Base-by-base conservation (phyloP, 768 basidiomycete species). In the Tricholoma saponaceum region DNA sequence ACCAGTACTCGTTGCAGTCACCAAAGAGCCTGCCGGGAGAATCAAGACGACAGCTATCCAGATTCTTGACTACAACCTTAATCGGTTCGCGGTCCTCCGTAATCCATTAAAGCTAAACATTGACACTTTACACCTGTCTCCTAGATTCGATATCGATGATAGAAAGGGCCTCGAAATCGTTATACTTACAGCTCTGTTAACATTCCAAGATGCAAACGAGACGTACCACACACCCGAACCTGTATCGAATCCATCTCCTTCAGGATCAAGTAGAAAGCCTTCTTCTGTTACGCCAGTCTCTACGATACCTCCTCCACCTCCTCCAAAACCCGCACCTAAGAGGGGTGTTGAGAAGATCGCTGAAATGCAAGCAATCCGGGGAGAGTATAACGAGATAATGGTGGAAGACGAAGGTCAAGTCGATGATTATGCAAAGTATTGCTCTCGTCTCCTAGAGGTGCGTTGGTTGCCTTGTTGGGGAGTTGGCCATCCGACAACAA, bases 121-220 rank as follows among this genome's bases (percentile, higher is more conserved):
- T 43, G 39, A n/a, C 18, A 14, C 2, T 4, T 14, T 4, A 37
- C 16, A 35, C 16, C 6, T 16, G 4, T 26, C 5, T 23, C 20
- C n/a, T 54, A 92, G 90, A 39, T 94, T 94, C 63, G 92, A 93
- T 61, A 86, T 94, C 51, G 77, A 88, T 14, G 92, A 94, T 64
- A 81, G 89, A 30, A 94, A 94, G 68, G 90, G 92, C 4, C 78
- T 94, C 1, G 92, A 94, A 69, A 89, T 94, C 37, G 83, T 89
- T 52, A 81, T 93, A 35, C 74, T 94, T 50, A 87, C 85, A 0
- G 83, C 89, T 2, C 76, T 94, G 2, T 71, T 93, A 60, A 89
- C 90, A 1, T 90, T 94, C 68, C 83, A 85, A 58, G 92, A 94
- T 65, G 65, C 75, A 26, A 86, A 85, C 59, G 85, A 90, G 52